Evolutionary conservation across 169 alveolate genomes (phyloP).

Genomic region (Eimeria maxima): DNA sequence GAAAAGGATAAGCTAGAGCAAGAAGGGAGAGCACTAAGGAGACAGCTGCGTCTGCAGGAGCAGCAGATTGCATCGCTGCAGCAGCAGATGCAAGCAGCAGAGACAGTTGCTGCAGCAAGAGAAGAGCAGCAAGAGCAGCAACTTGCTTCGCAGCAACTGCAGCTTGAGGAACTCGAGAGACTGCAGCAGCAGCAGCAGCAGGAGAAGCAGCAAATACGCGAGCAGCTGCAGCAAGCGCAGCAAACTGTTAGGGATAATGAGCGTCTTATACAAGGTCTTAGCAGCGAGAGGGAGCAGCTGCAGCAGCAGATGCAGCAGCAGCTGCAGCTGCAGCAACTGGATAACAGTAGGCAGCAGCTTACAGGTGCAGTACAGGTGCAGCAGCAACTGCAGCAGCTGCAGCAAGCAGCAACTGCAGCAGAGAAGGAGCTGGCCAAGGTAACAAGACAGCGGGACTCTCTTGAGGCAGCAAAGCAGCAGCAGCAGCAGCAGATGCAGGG

Average conservation of each 20-base stretch:
- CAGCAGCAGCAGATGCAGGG: conserved; percentile 69
- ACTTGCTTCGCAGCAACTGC: conserved; percentile 9
- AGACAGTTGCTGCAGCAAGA: conserved; percentile 66
- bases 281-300: not conserved
- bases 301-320: conserved; percentile 54
- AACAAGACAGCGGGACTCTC: conserved; percentile 50
- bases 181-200: conserved; percentile 77
- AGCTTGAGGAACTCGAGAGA: conserved; percentile 39
- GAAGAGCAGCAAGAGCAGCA: conserved; percentile 76
- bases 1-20: conserved; percentile 31
- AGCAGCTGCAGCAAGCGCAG: not conserved
- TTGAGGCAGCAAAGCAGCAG: conserved; percentile 65
- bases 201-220: conserved; percentile 10
- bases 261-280: not conserved
- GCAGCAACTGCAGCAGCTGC: conserved; percentile 71
- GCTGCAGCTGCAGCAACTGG: conserved; percentile 46
- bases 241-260: conserved; percentile 10
- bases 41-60: conserved; percentile 70
- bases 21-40: not conserved
- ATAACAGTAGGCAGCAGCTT: not conserved
- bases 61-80: conserved; percentile 67
- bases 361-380: conserved; percentile 36
- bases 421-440: conserved; percentile 53
- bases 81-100: conserved; percentile 77
- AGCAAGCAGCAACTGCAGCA: conserved; percentile 67